phyloP scores from a whole-genome alignment of 2,329 filamentous ascomycete species.

The Paracorniculantispora psalliotae region DNA sequence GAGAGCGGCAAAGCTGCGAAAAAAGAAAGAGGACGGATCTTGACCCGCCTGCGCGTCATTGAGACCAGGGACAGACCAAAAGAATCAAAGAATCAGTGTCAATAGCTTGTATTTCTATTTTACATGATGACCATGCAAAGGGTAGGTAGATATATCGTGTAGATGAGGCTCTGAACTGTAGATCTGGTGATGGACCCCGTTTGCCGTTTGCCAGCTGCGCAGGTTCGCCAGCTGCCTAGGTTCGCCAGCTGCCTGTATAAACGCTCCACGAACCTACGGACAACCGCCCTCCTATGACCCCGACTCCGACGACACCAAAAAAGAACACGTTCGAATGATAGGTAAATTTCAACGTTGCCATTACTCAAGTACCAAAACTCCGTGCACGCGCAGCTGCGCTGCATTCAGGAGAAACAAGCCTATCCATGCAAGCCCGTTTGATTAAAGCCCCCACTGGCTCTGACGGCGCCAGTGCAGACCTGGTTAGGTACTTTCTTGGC shows the following conservation, averaged over 20 bases:
- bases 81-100: not conserved
- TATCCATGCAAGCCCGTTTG: conserved; percentile 2
- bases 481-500: not conserved
- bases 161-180: not conserved
- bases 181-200: not conserved
- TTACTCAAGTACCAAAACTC: too few species aligned
- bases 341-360: too few species aligned
- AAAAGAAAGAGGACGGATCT: not conserved
- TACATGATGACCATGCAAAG: not conserved
- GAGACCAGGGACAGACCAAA: not conserved
- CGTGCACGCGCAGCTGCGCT: not conserved
- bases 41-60: conserved; percentile 7
- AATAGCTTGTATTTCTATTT: not conserved
- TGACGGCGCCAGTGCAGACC: not conserved
- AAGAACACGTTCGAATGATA: not conserved
- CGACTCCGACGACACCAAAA: not conserved
- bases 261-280: too few species aligned
- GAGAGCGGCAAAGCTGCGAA: not conserved
- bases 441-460: conserved; percentile 5
- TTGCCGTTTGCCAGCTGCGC: not conserved
- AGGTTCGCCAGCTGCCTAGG: too few species aligned
- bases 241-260: not conserved
- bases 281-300: not conserved
- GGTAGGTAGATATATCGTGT: not conserved
- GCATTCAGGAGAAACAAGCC: conserved; percentile 2